Conservation (phyloP, 2,329 filamentous ascomycete genomes). For the Bipolaris victoriae region DNA sequence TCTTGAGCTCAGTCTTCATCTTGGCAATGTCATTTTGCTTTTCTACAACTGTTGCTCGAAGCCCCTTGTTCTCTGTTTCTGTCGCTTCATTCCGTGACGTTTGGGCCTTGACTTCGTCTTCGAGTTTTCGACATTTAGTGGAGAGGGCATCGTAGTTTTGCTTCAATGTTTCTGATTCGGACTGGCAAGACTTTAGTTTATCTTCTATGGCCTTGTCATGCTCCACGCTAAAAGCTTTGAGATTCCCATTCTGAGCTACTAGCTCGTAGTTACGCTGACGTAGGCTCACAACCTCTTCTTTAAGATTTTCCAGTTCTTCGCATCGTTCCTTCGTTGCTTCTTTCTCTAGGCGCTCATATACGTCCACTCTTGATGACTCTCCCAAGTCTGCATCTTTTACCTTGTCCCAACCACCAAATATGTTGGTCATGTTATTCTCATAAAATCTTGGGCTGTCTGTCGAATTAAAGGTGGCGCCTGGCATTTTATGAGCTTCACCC, state of each 20-base stretch:
- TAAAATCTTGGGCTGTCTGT: neutral
- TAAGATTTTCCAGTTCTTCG: conserved; percentile 1
- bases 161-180: neutral
- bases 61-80: neutral
- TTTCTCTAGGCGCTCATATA: neutral
- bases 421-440: neutral
- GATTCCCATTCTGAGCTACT: neutral
- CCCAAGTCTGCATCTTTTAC: neutral
- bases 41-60: neutral
- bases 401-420: neutral
- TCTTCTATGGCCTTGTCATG: neutral
- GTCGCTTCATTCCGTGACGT: neutral
- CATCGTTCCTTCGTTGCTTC: neutral
- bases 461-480: neutral
- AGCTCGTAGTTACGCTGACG: neutral
- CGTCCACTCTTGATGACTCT: neutral
- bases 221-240: neutral
- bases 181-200: neutral
- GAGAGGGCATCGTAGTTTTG: neutral
- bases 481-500: neutral
- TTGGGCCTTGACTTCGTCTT: neutral
- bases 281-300: neutral
- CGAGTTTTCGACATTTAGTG: neutral
- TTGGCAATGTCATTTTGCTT: neutral
- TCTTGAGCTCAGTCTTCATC: neutral